A percentile compares a stretch with the other conserved stretches of the same genome.
Evolutionary conservation across 495 filamentous ascomycete genomes (phyloP).

Genomic region (Glonium stellatum): DNA sequence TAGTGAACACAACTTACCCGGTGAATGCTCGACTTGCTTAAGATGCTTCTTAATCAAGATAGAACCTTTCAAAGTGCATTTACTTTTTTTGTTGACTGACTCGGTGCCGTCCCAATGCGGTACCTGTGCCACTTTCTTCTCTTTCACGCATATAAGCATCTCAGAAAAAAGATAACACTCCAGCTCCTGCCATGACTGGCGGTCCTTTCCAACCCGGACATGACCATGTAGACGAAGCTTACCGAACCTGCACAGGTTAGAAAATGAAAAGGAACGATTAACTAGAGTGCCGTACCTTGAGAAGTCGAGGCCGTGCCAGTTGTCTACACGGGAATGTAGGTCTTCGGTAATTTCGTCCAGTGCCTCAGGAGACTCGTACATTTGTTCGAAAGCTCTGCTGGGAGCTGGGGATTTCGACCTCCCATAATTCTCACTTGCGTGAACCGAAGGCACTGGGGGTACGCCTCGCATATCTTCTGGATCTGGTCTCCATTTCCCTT

Average conservation of each 20-base stretch:
- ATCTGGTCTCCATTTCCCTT: conserved; percentile 84
- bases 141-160: conserved; percentile 99
- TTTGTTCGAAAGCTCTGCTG: conserved; percentile 30
- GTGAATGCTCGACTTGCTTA: conserved; percentile 71
- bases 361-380: conserved; percentile 53
- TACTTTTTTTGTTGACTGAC: conserved; percentile 46
- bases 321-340: conserved; percentile 78
- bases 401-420: conserved; percentile 26
- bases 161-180: conserved; percentile 96
- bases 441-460: conserved; percentile 51
- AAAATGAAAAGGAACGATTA: not conserved
- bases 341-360: conserved; percentile 83
- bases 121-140: conserved; percentile 64
- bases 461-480: conserved; percentile 70
- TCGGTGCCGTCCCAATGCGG: conserved; percentile 56
- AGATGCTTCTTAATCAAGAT: conserved; percentile 98
- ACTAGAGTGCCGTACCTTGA: conserved; percentile 50
- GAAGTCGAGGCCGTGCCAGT: conserved; percentile 99
- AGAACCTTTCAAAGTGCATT: conserved; percentile 91
- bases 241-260: conserved; percentile 59
- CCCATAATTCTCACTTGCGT: conserved; percentile 14
- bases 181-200: conserved; percentile 94
- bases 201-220: conserved; percentile 91
- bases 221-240: conserved; percentile 88
- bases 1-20: conserved; percentile 38